These are phyloP conservation scores for Conoideocrella luteorostrata DNA, from an alignment of 2,329 filamentous ascomycete genomes.

Conservation along the genomic window DNA sequence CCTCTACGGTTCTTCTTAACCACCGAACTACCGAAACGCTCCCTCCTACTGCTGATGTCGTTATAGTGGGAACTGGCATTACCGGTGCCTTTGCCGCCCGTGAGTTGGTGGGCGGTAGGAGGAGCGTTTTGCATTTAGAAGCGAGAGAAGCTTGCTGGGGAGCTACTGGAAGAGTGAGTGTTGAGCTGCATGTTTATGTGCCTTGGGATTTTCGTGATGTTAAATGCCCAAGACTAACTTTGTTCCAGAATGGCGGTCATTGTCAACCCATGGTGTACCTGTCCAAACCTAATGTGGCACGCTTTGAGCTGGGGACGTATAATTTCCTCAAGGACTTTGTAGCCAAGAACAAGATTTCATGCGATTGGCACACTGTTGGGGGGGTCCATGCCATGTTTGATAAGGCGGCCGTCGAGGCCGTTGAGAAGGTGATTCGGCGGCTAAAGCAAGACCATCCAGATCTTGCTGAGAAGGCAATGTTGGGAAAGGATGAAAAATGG, in stretches of 20 bases:
- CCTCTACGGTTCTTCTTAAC: slow-evolving; percentile 57
- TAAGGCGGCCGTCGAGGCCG: slow-evolving; percentile 45
- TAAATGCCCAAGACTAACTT: background rate
- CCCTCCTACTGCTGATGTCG: slow-evolving; percentile 57
- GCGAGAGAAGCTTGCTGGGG: slow-evolving; percentile 76
- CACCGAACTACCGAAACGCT: slow-evolving; percentile 60
- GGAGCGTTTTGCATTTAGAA: slow-evolving; percentile 65
- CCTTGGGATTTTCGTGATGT: background rate
- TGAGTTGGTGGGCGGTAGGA: slow-evolving; percentile 47
- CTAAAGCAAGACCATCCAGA: slow-evolving; percentile 48
- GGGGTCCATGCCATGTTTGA: slow-evolving; percentile 61
- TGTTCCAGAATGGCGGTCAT: slow-evolving; percentile 57
- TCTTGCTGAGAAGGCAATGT: slow-evolving; percentile 41
- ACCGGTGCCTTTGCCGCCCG: slow-evolving; percentile 67
- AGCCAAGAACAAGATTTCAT: slow-evolving; percentile 50
- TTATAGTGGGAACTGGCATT: slow-evolving; percentile 70
- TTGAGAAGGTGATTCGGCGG: slow-evolving; percentile 40
- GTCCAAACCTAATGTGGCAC: slow-evolving; percentile 51
- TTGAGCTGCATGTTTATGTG: background rate
- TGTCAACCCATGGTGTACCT: slow-evolving; percentile 67
- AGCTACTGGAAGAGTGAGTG: slow-evolving; percentile 69
- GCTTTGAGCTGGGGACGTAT: slow-evolving; percentile 69
- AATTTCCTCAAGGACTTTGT: slow-evolving; percentile 53
- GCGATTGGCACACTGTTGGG: slow-evolving; percentile 60
- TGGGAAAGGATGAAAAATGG: slow-evolving; percentile 31